Percentiles rank a stretch among this genome's conserved stretches.
Conservation (phyloP, 352 stramenopile genomes). For the Peronospora farinosa region DNA sequence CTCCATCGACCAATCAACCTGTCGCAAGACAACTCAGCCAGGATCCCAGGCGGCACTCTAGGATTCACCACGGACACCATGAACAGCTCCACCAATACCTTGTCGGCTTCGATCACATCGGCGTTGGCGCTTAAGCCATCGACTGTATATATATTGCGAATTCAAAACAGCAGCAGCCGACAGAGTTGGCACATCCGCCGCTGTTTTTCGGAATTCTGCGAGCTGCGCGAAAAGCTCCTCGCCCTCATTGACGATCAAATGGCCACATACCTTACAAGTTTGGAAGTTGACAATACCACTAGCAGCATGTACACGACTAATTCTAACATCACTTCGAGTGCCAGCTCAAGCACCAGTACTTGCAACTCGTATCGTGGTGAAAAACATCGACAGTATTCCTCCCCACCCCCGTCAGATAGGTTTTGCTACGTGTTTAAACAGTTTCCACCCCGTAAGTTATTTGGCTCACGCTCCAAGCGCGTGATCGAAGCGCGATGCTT, state of each 20-base stretch:
- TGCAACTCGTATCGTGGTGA: conserved; percentile 13
- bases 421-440: conserved; percentile 62
- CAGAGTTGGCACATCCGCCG: conserved; percentile 58
- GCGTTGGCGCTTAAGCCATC: conserved; percentile 65
- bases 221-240: conserved; percentile 62
- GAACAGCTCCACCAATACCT: conserved; percentile 37
- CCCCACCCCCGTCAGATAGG: conserved; percentile 22
- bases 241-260: conserved; percentile 46
- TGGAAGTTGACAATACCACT: conserved; percentile 15
- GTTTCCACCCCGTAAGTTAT: conserved; percentile 58
- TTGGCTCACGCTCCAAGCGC: conserved; percentile 57
- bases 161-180: conserved; percentile 41
- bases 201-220: conserved; percentile 72
- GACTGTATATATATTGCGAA: conserved; percentile 63
- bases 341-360: conserved; percentile 16
- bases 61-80: conserved; percentile 25
- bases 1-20: conserved; percentile 3
- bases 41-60: conserved; percentile 11
- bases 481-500: conserved; percentile 60
- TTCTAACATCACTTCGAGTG: conserved; percentile 14
- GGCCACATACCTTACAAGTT: conserved; percentile 24
- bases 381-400: conserved; percentile 10
- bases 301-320: conserved; percentile 16
- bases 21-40: not conserved
- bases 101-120: conserved; percentile 60